Evolutionary conservation across 768 basidiomycete species (phyloP), one percentile per base, ranked within the genome.

Genomic region (Mycena belliarum): DNA sequence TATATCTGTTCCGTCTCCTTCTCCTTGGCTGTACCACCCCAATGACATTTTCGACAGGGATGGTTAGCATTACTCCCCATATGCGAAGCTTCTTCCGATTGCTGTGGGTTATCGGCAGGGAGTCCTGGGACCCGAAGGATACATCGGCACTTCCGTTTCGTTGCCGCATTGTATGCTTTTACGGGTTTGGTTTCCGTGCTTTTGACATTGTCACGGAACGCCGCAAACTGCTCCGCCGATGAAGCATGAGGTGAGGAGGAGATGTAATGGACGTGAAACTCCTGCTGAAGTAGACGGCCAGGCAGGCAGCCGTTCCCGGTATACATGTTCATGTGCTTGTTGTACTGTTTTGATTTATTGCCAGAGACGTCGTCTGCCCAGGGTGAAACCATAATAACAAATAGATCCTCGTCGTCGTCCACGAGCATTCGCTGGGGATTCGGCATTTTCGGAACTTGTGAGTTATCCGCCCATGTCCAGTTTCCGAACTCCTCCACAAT

Each of bases 311-410:
- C 71, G 55, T 76, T 75, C 0, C 67, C 73, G 52, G 74, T 59
- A 23, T 77, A 78, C 0, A 68, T 51, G 0, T 68, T 59, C 12
- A 72, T 68, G 29, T 76, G 72, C 28, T 72, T 72, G 33, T 77
- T 74, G 70, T 73, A 78, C 25, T 75, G 74, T n/a, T 56, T 56
- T 7, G 18, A 20, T 3, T 21, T 4, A 3, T 18, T 24, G 7
- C 55, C 55, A 15, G 56, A 65, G n/a, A 33, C 45, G 20, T 46
- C 43, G 37, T 63, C 56, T 16, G 42, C 38, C 46, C 60, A 60
- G 32, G 15, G 1, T 2, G 61, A 25, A 1, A 74, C 54, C 47
- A 71, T 63, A 8, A 71, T 37, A 1, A 69, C 45, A 37, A 66
- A 75, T 32, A 60, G 70, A n/a, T 72, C 55, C 1, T 61, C 26